A percentile compares a stretch with the other conserved stretches of the same genome.
Conservation (phyloP, 148 eudicot genomes). For the Spergularia bocconei region DNA sequence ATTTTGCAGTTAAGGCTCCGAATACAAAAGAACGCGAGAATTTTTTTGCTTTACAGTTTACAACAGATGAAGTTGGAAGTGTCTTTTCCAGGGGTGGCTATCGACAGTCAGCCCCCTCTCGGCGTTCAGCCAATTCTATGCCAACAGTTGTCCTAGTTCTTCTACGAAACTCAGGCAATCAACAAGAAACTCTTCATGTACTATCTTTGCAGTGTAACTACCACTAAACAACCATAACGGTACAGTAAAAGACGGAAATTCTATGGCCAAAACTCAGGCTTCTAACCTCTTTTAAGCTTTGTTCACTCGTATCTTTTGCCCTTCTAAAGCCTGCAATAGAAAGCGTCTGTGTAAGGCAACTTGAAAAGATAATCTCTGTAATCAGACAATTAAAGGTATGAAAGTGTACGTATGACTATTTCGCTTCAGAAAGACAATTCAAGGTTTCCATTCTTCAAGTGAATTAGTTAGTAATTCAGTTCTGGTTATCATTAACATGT, state of each 20-base stretch:
- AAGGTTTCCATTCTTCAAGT: not conserved
- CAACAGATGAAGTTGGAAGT: too few relatives aligned
- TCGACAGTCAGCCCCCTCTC: too few relatives aligned
- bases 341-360: constrained; percentile 1
- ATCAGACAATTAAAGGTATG: not conserved
- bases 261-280: not conserved
- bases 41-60: too few relatives aligned
- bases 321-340: constrained; percentile 71
- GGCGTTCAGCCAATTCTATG: too few relatives aligned
- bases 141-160: too few relatives aligned
- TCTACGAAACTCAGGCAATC: not conserved
- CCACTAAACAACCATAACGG: constrained; percentile 12
- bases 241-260: constrained; percentile 2
- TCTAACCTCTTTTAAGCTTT: constrained; percentile 45
- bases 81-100: too few relatives aligned
- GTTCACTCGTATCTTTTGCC: constrained; percentile 87
- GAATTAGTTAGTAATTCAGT: not conserved
- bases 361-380: not conserved
- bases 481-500: not conserved
- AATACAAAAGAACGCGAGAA: too few relatives aligned
- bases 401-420: not conserved
- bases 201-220: constrained; percentile 7
- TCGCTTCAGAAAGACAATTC: not conserved
- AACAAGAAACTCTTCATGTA: not conserved
- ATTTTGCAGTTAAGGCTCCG: too few relatives aligned